Evolutionary conservation across 179 eudicot species (phyloP).

Genomic region (Silene coronaria): DNA sequence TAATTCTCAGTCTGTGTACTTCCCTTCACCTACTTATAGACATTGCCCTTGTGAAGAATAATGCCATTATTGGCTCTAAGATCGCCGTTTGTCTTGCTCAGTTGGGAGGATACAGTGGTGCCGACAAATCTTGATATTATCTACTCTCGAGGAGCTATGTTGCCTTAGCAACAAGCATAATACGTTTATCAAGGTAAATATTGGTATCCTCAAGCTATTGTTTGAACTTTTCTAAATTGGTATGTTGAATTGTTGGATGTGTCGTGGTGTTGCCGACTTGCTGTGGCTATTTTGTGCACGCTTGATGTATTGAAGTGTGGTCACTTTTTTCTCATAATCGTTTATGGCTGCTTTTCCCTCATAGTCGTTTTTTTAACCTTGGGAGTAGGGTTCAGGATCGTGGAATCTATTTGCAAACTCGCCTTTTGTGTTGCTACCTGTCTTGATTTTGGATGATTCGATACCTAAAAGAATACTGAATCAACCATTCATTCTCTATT

Average conservation of each 20-base stretch:
- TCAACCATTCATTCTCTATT: neutral
- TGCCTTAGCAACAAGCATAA: neutral
- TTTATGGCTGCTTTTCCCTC: too few relatives aligned
- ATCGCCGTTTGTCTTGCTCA: constrained; percentile 64
- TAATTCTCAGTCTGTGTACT: neutral
- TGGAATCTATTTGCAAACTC: too few relatives aligned
- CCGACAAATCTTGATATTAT: constrained; percentile 27
- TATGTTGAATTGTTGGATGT: neutral
- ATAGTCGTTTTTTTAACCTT: too few relatives aligned
- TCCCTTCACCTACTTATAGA: constrained; percentile 49
- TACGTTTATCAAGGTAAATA: constrained; percentile 10
- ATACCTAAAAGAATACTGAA: neutral
- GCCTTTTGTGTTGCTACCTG: neutral
- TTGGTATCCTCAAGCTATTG: neutral
- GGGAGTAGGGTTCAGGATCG: too few relatives aligned
- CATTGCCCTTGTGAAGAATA: constrained; percentile 85
- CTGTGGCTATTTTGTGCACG: neutral
- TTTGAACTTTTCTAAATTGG: neutral
- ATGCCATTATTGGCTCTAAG: constrained; percentile 71
- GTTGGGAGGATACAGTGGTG: constrained; percentile 25
- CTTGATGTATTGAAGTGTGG: too few relatives aligned
- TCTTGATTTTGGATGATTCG: neutral
- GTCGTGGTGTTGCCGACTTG: neutral
- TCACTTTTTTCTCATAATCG: too few relatives aligned
- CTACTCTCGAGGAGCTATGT: neutral